Percentiles rank a stretch among this genome's conserved stretches.
Evolutionary conservation across 371 early-diverging fungal species (phyloP).

Genomic region (Funneliformis caledonium): DNA sequence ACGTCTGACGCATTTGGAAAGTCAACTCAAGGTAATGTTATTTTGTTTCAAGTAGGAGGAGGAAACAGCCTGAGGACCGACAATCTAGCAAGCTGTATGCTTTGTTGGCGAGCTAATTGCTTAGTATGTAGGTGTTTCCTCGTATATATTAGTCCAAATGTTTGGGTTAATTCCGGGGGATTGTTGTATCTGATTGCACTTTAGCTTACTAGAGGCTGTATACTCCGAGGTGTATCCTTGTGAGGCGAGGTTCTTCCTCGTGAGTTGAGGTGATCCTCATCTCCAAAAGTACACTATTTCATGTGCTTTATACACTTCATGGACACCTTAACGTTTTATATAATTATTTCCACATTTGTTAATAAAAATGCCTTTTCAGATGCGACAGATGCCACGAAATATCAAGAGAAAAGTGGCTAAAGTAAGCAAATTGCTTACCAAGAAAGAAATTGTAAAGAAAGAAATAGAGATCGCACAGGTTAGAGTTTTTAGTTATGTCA

Average conservation of each 20-base stretch:
- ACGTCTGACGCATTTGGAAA: neutral
- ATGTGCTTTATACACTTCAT: neutral
- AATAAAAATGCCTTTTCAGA: neutral
- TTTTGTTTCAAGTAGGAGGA: neutral
- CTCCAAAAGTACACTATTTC: conserved; percentile 4
- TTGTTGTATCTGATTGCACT: conserved; percentile 10
- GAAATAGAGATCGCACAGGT: too few relatives aligned
- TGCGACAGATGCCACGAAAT: neutral
- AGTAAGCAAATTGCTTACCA: neutral
- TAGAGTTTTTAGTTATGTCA: neutral
- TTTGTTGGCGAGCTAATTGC: neutral
- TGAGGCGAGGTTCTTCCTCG: neutral
- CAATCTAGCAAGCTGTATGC: conserved; percentile 26
- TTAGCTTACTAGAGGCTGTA: neutral
- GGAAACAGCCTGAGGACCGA: conserved; percentile 2
- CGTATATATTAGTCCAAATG: neutral
- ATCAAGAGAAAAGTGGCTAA: neutral
- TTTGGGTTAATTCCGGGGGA: neutral
- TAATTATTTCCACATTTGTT: conserved; percentile 13
- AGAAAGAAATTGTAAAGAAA: too few relatives aligned
- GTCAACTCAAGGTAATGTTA: conserved; percentile 23
- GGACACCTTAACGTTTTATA: neutral
- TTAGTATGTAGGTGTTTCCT: neutral
- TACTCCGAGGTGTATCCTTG: too few relatives aligned
- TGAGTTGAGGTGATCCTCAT: neutral